Evolutionary conservation across 202 grass and related monocot genomes (phyloP).

Genomic region (Schoenoplectus triqueter): DNA sequence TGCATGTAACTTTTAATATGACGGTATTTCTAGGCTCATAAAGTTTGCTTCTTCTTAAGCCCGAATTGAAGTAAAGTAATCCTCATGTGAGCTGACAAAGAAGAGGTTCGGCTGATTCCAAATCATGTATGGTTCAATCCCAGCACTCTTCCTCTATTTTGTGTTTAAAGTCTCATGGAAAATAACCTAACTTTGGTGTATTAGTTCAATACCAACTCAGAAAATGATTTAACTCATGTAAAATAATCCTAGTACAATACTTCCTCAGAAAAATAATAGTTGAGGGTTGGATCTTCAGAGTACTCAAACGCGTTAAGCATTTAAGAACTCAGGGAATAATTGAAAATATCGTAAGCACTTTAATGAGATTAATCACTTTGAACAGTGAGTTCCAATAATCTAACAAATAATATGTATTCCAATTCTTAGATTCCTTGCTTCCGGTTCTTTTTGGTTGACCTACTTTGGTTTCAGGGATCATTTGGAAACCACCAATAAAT

Average conservation of each 20-base stretch:
- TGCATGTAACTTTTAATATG: neutral
- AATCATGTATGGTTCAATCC: conserved; percentile 5
- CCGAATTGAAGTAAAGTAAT: neutral
- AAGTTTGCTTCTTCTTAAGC: neutral
- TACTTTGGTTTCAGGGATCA: neutral
- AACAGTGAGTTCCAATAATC: neutral
- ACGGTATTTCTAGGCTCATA: neutral
- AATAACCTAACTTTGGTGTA: too few species aligned
- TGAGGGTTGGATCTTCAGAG: neutral
- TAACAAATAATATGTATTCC: neutral
- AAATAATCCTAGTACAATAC: too few species aligned
- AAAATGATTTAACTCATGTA: too few species aligned
- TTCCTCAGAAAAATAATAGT: neutral
- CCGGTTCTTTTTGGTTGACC: neutral
- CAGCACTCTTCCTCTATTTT: neutral
- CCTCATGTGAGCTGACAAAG: neutral
- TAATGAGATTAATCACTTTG: conserved; percentile 1
- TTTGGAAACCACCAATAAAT: neutral
- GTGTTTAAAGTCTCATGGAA: neutral
- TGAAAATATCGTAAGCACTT: neutral
- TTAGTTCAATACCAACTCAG: too few species aligned
- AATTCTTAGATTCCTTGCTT: neutral
- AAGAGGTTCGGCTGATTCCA: neutral
- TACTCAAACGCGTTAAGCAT: neutral
- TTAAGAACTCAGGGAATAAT: neutral